phyloP scores from a whole-genome alignment of 2,329 filamentous ascomycete genomes.

The Stemphylium vesicarium region DNA sequence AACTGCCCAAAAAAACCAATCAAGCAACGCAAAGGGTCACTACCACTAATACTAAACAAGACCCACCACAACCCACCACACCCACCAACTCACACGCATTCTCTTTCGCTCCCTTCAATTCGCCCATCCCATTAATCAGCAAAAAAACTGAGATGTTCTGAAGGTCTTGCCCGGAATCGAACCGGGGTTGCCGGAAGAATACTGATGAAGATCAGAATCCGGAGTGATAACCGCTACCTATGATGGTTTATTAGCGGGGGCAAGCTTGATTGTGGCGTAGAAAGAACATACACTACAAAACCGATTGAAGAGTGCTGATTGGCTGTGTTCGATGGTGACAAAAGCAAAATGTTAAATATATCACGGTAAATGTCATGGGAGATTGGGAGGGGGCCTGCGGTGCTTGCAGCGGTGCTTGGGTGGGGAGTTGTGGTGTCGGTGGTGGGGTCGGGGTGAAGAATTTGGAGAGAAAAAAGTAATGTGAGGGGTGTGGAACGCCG shows the following conservation, averaged over 20 bases:
- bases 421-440: background rate
- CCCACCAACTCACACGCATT: background rate
- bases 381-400: too few relatives aligned
- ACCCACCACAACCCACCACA: background rate
- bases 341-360: too few relatives aligned
- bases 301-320: slow-evolving; percentile 9
- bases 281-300: slow-evolving; percentile 11
- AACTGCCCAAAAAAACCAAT: too few relatives aligned
- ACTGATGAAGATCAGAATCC: slow-evolving; percentile 11
- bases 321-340: slow-evolving; percentile 1
- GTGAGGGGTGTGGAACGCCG: too few relatives aligned
- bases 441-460: too few relatives aligned
- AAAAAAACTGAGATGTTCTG: background rate
- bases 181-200: slow-evolving; percentile 15
- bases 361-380: too few relatives aligned
- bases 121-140: background rate
- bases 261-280: background rate
- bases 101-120: background rate
- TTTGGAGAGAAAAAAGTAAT: too few relatives aligned
- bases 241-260: slow-evolving; percentile 6
- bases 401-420: background rate
- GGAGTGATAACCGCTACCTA: slow-evolving; percentile 18
- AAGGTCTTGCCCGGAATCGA: slow-evolving; percentile 18
- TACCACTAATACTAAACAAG: too few relatives aligned
- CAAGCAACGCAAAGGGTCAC: too few relatives aligned